These are phyloP conservation scores for Firmiana major DNA, from an alignment of 345 rosid genomes.

Conservation along the genomic window DNA sequence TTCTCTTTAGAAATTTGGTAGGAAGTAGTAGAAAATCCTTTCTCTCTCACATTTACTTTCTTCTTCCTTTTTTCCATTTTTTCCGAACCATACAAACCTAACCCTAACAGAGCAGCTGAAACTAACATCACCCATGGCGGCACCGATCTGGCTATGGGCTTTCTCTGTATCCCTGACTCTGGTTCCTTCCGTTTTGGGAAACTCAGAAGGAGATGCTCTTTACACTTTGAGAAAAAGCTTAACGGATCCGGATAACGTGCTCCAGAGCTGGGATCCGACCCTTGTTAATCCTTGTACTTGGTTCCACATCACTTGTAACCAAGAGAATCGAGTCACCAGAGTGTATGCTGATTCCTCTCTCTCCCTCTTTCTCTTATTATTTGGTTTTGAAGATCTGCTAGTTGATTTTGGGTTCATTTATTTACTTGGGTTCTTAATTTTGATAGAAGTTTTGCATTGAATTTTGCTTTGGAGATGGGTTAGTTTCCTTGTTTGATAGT, in stretches of 20 bases:
- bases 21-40: neutral
- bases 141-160: constrained; percentile 33
- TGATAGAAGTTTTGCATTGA: neutral
- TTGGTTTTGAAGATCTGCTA: neutral
- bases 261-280: constrained; percentile 99
- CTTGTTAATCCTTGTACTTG: constrained; percentile 96
- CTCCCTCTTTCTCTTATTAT: neutral
- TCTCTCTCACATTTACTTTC: neutral
- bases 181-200: constrained; percentile 38
- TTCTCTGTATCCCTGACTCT: constrained; percentile 27
- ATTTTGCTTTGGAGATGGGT: neutral
- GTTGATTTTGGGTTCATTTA: neutral
- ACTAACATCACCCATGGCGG: constrained; percentile 40
- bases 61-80: neutral
- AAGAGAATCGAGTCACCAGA: constrained; percentile 84
- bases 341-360: constrained; percentile 38
- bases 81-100: neutral
- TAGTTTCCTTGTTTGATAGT: neutral
- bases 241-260: constrained; percentile 77
- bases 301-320: constrained; percentile 97
- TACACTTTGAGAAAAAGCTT: constrained; percentile 65
- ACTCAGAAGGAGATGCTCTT: constrained; percentile 93
- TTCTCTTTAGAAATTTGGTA: constrained; percentile 20
- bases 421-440: neutral
- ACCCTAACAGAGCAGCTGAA: constrained; percentile 17